Base-by-base conservation (phyloP, 169 alveolate species). In the Cryptosporidium meleagridis region DNA sequence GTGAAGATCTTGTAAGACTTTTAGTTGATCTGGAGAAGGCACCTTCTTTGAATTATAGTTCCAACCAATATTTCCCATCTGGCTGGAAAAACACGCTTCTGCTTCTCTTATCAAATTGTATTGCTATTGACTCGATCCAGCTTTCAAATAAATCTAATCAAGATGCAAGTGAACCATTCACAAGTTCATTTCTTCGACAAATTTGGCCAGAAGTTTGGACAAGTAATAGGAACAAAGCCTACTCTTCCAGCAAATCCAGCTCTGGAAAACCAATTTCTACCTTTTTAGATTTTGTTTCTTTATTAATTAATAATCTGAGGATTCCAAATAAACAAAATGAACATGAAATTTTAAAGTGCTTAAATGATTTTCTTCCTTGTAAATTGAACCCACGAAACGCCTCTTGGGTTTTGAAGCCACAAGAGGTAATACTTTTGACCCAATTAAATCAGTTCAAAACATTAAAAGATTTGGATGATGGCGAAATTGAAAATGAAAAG, bases 181-280 rank as follows among this genome's bases (percentile, higher is more conserved):
- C 89, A 65, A 80, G 75, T 29, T 58, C 75, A 12, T 59, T 62
- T 26, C 75, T 80, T 44, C 31, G 51, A 48, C 75, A 80, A 21
- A 80, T 62, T 39, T 80, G 89, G 89, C 89, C 89, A 21, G 89
- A 80, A 18, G 29, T 80, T 21, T 80, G 89, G 89, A 23, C 65
- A 2, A 26, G n/a, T 31, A n/a, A 45, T n/a, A 62, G 37, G 21
- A 80, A 14, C 21, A 37, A 65, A 7, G 7, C 2, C 2, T 9
- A 35, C 23, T 33, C 12, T 7, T 33, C 72, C 3, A 35, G 21
- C 23, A 35, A 35, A n/a, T 33, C 41, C 29, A 14, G 72, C 31
- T 65, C 72, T n/a, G 29, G 10, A 4, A 62, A 21, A 6, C 29
- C 70, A 18, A 21, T 37, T 14, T 65, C 72, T 7, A 23, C 86